phyloP scores from a whole-genome alignment of 257 asterid genomes.

The Mentha longifolia region DNA sequence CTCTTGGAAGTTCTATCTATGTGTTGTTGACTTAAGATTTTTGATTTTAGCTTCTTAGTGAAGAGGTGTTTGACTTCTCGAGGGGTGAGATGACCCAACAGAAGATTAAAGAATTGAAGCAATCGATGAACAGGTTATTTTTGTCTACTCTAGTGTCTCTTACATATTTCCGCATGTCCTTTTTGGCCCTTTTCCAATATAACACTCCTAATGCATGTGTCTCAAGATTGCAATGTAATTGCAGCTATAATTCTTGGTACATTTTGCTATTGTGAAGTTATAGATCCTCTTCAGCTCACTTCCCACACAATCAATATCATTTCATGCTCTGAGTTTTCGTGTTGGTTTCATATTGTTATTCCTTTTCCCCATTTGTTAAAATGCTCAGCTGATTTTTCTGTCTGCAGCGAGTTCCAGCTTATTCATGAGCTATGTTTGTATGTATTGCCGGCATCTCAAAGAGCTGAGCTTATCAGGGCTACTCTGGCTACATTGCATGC shows the following conservation, averaged over 20 bases:
- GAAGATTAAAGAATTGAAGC: conserved; percentile 94
- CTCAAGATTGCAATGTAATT: conserved; percentile 8
- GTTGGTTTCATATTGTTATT: conserved; percentile 6
- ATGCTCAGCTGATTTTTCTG: conserved; percentile 21
- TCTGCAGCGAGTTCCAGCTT: conserved; percentile 92
- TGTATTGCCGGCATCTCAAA: conserved; percentile 89
- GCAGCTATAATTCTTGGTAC: not conserved
- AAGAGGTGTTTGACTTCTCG: conserved; percentile 98
- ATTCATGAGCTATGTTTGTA: conserved; percentile 93
- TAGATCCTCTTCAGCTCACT: conserved; percentile 12
- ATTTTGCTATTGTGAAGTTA: not conserved
- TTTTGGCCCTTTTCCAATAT: conserved; percentile 19
- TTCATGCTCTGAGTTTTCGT: not conserved
- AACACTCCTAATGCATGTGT: not conserved
- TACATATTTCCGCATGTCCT: not conserved
- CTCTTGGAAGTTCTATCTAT: conserved; percentile 16
- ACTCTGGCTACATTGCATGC: conserved; percentile 95
- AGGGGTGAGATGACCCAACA: conserved; percentile 99
- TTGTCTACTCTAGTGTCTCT: conserved; percentile 17
- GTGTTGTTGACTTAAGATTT: conserved; percentile 30
- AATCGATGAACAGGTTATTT: conserved; percentile 83
- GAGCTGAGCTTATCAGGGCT: conserved; percentile 95
- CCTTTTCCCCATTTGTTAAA: not conserved
- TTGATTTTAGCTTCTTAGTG: conserved; percentile 92
- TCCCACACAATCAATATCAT: not conserved